Base-by-base conservation (phyloP, 768 basidiomycete species). In the Boletus pseudopeckii region DNA sequence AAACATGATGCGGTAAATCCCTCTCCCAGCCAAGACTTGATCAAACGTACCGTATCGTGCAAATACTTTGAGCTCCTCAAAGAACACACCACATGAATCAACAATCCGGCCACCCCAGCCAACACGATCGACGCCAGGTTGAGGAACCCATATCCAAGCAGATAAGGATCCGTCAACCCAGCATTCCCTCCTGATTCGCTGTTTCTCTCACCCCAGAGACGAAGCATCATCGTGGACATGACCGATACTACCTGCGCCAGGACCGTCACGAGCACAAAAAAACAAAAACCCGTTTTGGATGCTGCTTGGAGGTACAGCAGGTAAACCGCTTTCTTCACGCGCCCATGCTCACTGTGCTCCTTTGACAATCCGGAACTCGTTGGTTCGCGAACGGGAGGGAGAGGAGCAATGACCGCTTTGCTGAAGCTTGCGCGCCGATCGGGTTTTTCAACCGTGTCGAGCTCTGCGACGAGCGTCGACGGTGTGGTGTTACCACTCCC, bases 131-230 rank as follows among this genome's bases (percentile, higher is more conserved):
- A 75, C 26, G 77, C 70, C 51, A 90, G 64, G 50, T 86, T 88
- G 53, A 86, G 85, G 14, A 84, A 41, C 0, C 88, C 90, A 66
- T 90, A 90, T 15, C 82, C 71, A 38, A 86, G 51, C 42, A 92
- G 67, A 63, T 84, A 88, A 49, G 68, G 64, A 55, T 77, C 73
- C 37, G 70, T 62, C 71, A 88, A 79, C 44, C 83, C 82, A 1
- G 73, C 67, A 49, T 86, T 90, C 42, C 67, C 69, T 10, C 86
- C 86, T 1, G 66, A 70, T 59, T 77, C 74, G 5, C 78, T 75
- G 58, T 95, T 95, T 54, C 85, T 81, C 64, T 92, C 88, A 8
- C 88, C 86, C 92, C 91, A 96, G 44, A 78, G 74, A 37, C 90
- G 81, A 17, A 96, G 73, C 42, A 86, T 82, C 32, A 84, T 70